Percentiles rank a stretch among this genome's conserved stretches.
phyloP scores from a whole-genome alignment of 2,329 filamentous ascomycete species.

The Epichloe bromicola region DNA sequence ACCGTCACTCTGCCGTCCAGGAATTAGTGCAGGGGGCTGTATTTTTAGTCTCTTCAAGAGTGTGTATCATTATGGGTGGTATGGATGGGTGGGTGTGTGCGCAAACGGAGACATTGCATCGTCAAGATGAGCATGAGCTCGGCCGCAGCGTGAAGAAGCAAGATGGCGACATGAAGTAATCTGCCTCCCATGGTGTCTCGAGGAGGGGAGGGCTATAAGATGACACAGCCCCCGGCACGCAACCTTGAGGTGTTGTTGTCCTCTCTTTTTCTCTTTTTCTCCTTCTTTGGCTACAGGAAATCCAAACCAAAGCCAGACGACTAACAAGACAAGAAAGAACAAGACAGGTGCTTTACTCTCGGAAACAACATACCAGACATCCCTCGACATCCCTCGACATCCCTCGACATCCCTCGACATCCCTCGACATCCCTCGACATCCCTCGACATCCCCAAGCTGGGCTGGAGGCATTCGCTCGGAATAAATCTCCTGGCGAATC shows the following conservation, averaged over 20 bases:
- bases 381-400: too few relatives aligned
- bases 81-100: neutral
- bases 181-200: neutral
- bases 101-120: neutral
- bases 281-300: neutral
- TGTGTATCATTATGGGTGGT: conserved; percentile 1
- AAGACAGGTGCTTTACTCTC: too few relatives aligned
- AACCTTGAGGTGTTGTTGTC: neutral
- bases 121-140: neutral
- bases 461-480: too few relatives aligned
- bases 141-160: neutral
- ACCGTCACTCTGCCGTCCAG: neutral
- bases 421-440: too few relatives aligned
- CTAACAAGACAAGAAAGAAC: neutral
- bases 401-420: too few relatives aligned
- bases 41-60: conserved; percentile 1
- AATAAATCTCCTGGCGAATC: too few relatives aligned
- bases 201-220: conserved; percentile 1
- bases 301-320: neutral
- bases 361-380: too few relatives aligned
- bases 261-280: neutral
- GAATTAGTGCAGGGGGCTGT: neutral
- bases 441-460: too few relatives aligned
- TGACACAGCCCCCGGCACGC: neutral
- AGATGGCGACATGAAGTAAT: neutral